These are phyloP conservation scores for Pseudocercospora fuligena DNA, from an alignment of 2,329 filamentous ascomycete genomes.

Conservation along the genomic window DNA sequence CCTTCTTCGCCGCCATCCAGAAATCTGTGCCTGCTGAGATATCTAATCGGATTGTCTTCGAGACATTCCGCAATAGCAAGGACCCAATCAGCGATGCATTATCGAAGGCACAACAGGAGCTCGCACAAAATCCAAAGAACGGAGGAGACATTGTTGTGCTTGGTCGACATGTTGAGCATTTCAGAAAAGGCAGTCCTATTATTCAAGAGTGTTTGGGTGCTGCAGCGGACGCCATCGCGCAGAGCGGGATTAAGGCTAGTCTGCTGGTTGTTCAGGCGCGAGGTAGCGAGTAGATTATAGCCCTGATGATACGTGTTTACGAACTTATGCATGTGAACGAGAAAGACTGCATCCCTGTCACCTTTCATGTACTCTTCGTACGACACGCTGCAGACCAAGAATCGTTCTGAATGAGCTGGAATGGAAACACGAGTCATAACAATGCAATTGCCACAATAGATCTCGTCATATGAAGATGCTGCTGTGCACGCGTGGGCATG, in stretches of 20 bases:
- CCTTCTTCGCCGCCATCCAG: constrained; percentile 63
- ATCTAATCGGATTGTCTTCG: constrained; percentile 63
- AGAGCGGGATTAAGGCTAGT: constrained; percentile 66
- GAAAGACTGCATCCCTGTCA: not conserved
- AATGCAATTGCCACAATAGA: not conserved
- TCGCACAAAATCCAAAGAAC: constrained; percentile 66
- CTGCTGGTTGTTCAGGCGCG: constrained; percentile 72
- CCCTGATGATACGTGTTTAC: constrained; percentile 2
- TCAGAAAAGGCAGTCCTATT: constrained; percentile 38
- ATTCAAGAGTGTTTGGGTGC: constrained; percentile 59
- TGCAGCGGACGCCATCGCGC: constrained; percentile 65
- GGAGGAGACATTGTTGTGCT: constrained; percentile 74
- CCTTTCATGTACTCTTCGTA: not conserved
- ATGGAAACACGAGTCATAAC: not conserved
- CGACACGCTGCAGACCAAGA: not conserved
- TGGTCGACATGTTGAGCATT: constrained; percentile 56
- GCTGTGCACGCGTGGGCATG: not conserved
- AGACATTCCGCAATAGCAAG: constrained; percentile 48
- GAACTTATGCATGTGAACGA: not conserved
- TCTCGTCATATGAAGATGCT: not conserved
- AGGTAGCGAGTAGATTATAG: constrained; percentile 14
- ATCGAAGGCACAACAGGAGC: constrained; percentile 60
- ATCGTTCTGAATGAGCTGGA: too few species aligned
- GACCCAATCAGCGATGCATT: constrained; percentile 54
- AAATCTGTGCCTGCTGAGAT: constrained; percentile 61